These are phyloP conservation scores for Lactifluus subvellereus DNA, from an alignment of 768 basidiomycete species.

Conservation along the genomic window DNA sequence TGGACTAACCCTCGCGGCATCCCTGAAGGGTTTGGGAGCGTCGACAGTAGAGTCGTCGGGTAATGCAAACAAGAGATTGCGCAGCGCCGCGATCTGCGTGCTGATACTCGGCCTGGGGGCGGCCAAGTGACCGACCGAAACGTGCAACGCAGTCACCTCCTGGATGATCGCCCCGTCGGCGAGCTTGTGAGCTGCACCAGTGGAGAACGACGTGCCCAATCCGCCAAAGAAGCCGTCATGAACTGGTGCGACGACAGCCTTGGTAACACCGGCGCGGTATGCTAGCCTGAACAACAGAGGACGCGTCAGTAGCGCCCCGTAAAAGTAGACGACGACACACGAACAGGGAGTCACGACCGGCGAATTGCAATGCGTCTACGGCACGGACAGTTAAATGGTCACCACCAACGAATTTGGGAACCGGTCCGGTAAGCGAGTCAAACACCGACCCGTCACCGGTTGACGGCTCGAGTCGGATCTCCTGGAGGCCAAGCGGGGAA, in stretches of 20 bases:
- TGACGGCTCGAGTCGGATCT: slow-evolving; percentile 57
- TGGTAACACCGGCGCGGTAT: slow-evolving; percentile 69
- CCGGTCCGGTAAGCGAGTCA: slow-evolving; percentile 38
- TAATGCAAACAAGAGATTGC: slow-evolving; percentile 41
- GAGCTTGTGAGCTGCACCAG: slow-evolving; percentile 53
- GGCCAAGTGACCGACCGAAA: slow-evolving; percentile 45
- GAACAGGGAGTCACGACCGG: slow-evolving; percentile 52
- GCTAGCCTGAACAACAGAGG: slow-evolving; percentile 47
- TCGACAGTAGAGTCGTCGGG: slow-evolving; percentile 34
- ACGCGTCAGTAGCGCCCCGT: slow-evolving; percentile 9
- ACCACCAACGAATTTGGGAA: slow-evolving; percentile 35
- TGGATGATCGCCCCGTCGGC: slow-evolving; percentile 60
- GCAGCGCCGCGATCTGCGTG: slow-evolving; percentile 59
- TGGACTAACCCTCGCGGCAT: slow-evolving; percentile 40
- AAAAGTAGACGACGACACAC: slow-evolving; percentile 17
- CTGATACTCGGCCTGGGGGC: slow-evolving; percentile 46
- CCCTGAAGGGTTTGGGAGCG: slow-evolving; percentile 37
- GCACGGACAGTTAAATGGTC: slow-evolving; percentile 47
- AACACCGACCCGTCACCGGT: slow-evolving; percentile 49
- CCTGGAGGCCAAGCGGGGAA: slow-evolving; percentile 58
- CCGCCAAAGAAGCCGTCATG: slow-evolving; percentile 55
- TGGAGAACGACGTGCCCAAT: slow-evolving; percentile 54
- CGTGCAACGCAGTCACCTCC: slow-evolving; percentile 59
- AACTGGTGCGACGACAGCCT: slow-evolving; percentile 55
- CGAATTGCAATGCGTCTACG: slow-evolving; percentile 68